These are phyloP conservation scores for Hypoxylon sp. DNA, from an alignment of 2,329 filamentous ascomycete species.

Conservation along the genomic window DNA sequence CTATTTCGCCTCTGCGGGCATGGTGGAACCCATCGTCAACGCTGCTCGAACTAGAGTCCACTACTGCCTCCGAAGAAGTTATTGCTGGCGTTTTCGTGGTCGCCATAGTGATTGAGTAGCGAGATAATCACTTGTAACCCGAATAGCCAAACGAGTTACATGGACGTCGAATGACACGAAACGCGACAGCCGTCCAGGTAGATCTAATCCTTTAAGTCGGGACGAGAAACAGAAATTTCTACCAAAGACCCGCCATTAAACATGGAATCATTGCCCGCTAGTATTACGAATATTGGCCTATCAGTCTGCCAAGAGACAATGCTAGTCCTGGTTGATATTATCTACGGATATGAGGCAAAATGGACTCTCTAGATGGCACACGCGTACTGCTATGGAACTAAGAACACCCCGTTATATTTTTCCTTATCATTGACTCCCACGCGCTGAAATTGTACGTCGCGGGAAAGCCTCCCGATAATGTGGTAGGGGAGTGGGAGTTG, in stretches of 20 bases:
- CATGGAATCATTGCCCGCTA: constrained; percentile 43
- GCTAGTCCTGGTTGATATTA: constrained; percentile 18
- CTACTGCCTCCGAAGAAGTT: constrained; percentile 30
- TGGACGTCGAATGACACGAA: neutral
- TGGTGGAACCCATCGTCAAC: constrained; percentile 43
- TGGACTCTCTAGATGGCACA: constrained; percentile 9
- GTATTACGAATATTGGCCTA: constrained; percentile 45
- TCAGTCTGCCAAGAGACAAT: constrained; percentile 18
- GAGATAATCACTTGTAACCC: neutral
- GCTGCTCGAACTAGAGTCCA: constrained; percentile 41
- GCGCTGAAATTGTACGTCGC: constrained; percentile 6
- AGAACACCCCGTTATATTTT: constrained; percentile 9
- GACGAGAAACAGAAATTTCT: constrained; percentile 1
- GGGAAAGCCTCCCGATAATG: constrained; percentile 25
- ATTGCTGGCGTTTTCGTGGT: constrained; percentile 25
- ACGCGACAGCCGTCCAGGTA: constrained; percentile 2
- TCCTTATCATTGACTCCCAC: constrained; percentile 11
- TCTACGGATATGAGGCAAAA: constrained; percentile 17
- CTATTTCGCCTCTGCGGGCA: constrained; percentile 46
- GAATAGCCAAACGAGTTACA: neutral
- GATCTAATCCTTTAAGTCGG: constrained; percentile 21
- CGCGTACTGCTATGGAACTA: constrained; percentile 14
- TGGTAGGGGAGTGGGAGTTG: constrained; percentile 19
- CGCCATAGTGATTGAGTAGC: constrained; percentile 13
- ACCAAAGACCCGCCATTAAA: constrained; percentile 6